Evolutionary conservation across 192 early-diverging fungal species (phyloP), one percentile per base, ranked within the genome.

Genomic region (Coemansia sp.): DNA sequence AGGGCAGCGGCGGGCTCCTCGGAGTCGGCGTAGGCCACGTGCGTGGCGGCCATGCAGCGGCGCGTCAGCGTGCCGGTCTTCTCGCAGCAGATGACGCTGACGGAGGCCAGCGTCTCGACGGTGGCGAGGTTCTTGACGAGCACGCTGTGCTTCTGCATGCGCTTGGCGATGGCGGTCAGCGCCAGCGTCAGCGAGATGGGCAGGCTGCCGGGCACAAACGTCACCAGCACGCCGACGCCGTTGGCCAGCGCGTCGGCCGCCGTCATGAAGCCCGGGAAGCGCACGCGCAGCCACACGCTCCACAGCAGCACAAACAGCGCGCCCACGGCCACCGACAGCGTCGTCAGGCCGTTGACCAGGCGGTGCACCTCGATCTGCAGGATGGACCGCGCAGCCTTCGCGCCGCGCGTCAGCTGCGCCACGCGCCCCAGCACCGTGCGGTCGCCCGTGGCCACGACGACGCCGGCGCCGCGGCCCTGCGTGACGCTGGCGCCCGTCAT

Each of bases 51-150:
- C 90, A 96, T 92, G 39, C 82, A 74, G 76, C 86, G 82, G 51
- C 83, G 78, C 10, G 93, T 96, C 32, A 96, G 67, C 6, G 91
- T 96, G 0, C 91, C 93, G n/a, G 93, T 94, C 77, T 96, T 96
- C 67, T 96, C 91, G 33, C 87, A 90, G 55, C 73, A 80, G 8
- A 84, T 80, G 7, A 89, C 82, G 51, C 69, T 82, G 41, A 92
- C 83, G 39, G 85, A 84, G 21, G 91, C 94, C 15, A 96, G 80
- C 4, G 91, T 92, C 77, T 96, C 91, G 51, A 96, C 84, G 0
- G 88, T 87, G 27, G 86, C 82, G n/a, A 96, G 77, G 22, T 87
- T 84, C 64, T 92, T 92, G 35, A 86, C 82, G 23, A 94, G 70
- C 39, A 93, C 82, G 30, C 83, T 83, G 48, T 75, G 76, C 25